A percentile compares a stretch with the other conserved stretches of the same genome.
These are phyloP conservation scores for Medicago arabica DNA, from an alignment of 306 rosid genomes.

Conservation along the genomic window DNA sequence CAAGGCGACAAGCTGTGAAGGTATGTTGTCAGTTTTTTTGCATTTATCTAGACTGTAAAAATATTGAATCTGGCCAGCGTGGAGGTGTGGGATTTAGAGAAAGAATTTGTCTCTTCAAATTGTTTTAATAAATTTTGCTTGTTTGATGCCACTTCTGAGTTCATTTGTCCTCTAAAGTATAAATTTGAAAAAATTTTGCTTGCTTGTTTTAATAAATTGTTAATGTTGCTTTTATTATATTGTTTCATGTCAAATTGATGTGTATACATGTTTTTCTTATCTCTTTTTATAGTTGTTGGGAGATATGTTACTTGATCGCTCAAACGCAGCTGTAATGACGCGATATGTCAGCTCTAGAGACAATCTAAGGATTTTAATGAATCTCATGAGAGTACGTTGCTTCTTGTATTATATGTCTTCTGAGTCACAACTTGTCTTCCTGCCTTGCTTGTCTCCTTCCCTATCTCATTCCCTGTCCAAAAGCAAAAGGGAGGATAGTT, in stretches of 20 bases:
- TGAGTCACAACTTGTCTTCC: not conserved
- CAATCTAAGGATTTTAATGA: slow-evolving; percentile 91
- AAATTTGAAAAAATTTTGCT: slow-evolving; percentile 24
- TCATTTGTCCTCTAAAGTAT: not conserved
- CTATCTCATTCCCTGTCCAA: slow-evolving; percentile 1
- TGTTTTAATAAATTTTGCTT: slow-evolving; percentile 21
- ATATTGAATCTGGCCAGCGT: slow-evolving; percentile 13
- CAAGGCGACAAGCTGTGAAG: slow-evolving; percentile 95
- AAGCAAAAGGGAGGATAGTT: too few relatives aligned
- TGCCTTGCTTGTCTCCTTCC: slow-evolving; percentile 21
- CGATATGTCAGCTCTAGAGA: slow-evolving; percentile 91
- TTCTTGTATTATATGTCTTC: slow-evolving; percentile 15
- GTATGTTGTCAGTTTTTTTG: slow-evolving; percentile 51
- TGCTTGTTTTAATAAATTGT: too few relatives aligned
- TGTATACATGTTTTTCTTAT: slow-evolving; percentile 24
- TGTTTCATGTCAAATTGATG: slow-evolving; percentile 24
- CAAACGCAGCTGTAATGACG: slow-evolving; percentile 85
- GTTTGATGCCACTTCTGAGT: not conserved
- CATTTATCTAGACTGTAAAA: slow-evolving; percentile 19
- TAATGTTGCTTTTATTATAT: not conserved
- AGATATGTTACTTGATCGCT: slow-evolving; percentile 87
- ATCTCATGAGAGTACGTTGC: slow-evolving; percentile 80
- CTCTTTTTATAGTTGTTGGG: slow-evolving; percentile 73
- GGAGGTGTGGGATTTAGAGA: slow-evolving; percentile 16
- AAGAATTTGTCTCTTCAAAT: slow-evolving; percentile 22